Conservation (phyloP, 2,329 filamentous ascomycete species). For the Uncinocarpus reesii region DNA sequence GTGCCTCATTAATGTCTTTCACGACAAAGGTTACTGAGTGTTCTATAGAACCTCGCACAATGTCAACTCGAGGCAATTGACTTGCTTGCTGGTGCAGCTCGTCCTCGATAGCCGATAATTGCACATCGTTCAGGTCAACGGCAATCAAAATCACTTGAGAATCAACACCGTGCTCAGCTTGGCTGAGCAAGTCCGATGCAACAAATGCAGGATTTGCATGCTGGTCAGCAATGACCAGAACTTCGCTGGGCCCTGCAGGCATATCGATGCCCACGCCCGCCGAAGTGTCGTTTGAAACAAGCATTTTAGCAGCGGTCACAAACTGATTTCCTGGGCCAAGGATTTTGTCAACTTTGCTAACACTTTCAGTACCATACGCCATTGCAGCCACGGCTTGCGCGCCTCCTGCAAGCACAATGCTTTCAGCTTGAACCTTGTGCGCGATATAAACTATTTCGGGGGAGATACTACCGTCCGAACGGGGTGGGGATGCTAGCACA, state of each 20-base stretch:
- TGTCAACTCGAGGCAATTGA: constrained; percentile 80
- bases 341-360: constrained; percentile 97
- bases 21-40: constrained; percentile 85
- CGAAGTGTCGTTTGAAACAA: constrained; percentile 92
- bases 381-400: constrained; percentile 93
- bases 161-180: constrained; percentile 94
- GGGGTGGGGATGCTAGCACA: constrained; percentile 81
- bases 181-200: constrained; percentile 83
- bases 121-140: constrained; percentile 61
- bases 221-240: constrained; percentile 88
- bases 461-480: constrained; percentile 78
- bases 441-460: constrained; percentile 96
- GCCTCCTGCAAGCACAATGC: constrained; percentile 89
- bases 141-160: constrained; percentile 90
- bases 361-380: constrained; percentile 91
- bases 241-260: constrained; percentile 92
- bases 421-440: constrained; percentile 91
- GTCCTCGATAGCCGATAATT: constrained; percentile 76
- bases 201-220: constrained; percentile 87
- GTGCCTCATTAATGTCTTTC: constrained; percentile 58
- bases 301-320: constrained; percentile 97
- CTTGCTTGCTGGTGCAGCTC: constrained; percentile 81
- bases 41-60: constrained; percentile 77
- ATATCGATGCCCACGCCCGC: constrained; percentile 95
- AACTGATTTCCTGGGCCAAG: constrained; percentile 96